Evolutionary conservation across 768 basidiomycete species (phyloP), one percentile per base, ranked within the genome.

Genomic region (Epithele typhae): DNA sequence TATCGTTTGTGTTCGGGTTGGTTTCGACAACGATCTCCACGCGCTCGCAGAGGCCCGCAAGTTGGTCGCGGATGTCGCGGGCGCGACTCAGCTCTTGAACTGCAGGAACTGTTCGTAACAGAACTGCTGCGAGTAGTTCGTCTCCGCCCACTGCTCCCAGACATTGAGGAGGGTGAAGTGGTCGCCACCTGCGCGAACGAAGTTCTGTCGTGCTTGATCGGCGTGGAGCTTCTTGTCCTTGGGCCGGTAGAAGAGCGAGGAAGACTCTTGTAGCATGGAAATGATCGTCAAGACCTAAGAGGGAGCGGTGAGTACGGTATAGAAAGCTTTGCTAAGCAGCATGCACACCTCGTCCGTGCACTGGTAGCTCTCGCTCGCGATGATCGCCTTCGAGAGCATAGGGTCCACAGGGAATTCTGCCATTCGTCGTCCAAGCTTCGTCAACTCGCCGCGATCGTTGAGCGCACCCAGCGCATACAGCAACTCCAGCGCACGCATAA

Each of bases 391-490:
- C 19, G 89, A 92, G 56, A 99, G 68, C 87, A 96, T 96, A 6
- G 96, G 96, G 60, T 99, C 96, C 17, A 98, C 92, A 9, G 93
- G 96, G 68, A 99, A 98, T 64, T 99, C 96, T 0, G 95, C 94
- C 96, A 99, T 98, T 44, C 94, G 72, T 48, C 96, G 76, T 2
- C 96, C 96, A 27, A 98, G 78, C 59, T 97, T 92, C n/a, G 96
- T 99, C 53, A 99, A 65, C 64, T 99, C 96, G 6, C 96, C 96
- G 45, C 88, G 75, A 64, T 98, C 94, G 63, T 98, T 98, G 51
- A 99, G 73, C 0, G 96, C 94, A 23, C 96, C 96, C 0, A 99
- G 72, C 0, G 95, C 96, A 66, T 99, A 99, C 4, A 99, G 67
- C 47, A 97, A 66, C 62, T 98, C 94, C 32, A 98, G 73, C 4